Percentiles rank a stretch among this genome's conserved stretches.
Conservation (phyloP, 1,139 yeast genomes). For the Debaryomyces udenii region DNA sequence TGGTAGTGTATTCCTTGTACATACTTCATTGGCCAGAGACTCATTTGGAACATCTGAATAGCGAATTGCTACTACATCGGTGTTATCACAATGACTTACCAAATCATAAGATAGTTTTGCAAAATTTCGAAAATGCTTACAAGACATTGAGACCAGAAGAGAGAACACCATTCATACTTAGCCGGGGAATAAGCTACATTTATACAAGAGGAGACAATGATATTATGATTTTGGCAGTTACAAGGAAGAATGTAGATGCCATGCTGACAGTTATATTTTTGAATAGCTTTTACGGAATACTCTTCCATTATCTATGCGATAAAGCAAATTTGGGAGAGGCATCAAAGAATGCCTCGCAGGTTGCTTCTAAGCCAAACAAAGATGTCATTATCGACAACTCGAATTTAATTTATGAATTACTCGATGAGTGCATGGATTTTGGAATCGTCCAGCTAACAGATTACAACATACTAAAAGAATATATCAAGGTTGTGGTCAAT, state of each 20-base stretch:
- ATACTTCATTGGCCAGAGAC: slow-evolving; percentile 40
- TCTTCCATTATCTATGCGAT: slow-evolving; percentile 34
- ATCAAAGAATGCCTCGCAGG: neutral
- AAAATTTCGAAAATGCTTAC: slow-evolving; percentile 30
- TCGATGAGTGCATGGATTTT: slow-evolving; percentile 51
- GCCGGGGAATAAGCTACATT: slow-evolving; percentile 35
- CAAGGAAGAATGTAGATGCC: slow-evolving; percentile 37
- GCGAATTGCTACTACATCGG: slow-evolving; percentile 41
- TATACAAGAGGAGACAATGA: slow-evolving; percentile 35
- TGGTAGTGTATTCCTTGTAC: slow-evolving; percentile 45
- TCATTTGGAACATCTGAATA: slow-evolving; percentile 31
- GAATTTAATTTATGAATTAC: slow-evolving; percentile 41
- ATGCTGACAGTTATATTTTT: slow-evolving; percentile 47
- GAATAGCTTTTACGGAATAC: slow-evolving; percentile 33
- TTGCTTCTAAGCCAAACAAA: slow-evolving; percentile 21
- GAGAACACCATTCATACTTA: slow-evolving; percentile 34
- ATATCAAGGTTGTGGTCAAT: slow-evolving; percentile 45
- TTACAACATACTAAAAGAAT: slow-evolving; percentile 47
- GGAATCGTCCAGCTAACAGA: slow-evolving; percentile 49
- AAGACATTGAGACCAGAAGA: slow-evolving; percentile 25
- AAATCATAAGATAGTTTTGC: slow-evolving; percentile 26
- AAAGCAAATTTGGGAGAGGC: slow-evolving; percentile 7
- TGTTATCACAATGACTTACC: slow-evolving; percentile 40
- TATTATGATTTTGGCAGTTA: slow-evolving; percentile 35
- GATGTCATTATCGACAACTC: slow-evolving; percentile 45